Base-by-base conservation (phyloP, 2,329 filamentous ascomycete species). In the Monilinia fructigena region DNA sequence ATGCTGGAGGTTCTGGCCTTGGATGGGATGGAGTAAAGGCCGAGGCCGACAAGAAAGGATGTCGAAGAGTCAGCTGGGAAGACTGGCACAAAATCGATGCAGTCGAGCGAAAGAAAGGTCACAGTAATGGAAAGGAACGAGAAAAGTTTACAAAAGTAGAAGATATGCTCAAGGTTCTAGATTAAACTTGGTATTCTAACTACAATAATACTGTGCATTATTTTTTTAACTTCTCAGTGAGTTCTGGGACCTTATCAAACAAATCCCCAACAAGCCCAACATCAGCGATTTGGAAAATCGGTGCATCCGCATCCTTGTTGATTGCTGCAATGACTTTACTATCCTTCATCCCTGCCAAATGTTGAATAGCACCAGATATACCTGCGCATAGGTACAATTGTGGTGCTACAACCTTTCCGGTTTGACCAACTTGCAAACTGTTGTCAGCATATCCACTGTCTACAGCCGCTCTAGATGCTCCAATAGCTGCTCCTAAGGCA, bases 321-420 rank as follows among this genome's bases (percentile, higher is more conserved):
- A 99, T 98, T 18, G 92, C 92, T 28, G 94, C 95, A 81, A 99
- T 99, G 67, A 99, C 95, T 83, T 99, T 99, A 83, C 93, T 97
- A 77, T 99, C 95, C 85, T 99, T 99, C 95, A 99, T 99, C 77
- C 95, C 95, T 42, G 95, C 95, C 80, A 99, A 80, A 83, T 99
- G 95, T 81, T 99, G 95, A 73, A 99, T 99, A 28, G 95, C 95
- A 64, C 95, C 95, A 11, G 92, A 97, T 74, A 99, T 98, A 76
- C 95, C 95, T 16, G 94, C 93, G 64, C 93, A 96, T 72, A 99
- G 85, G 78, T 99, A 99, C 68, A 99, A 82, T 79, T 99, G 89
- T 68, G 95, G 95, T 56, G 95, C 95, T 65, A 99, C 94, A 69
- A 98, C 96, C 86, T 99, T 99, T 75, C 95, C 95, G 18, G 95